A percentile compares a stretch with the other conserved stretches of the same genome.
Evolutionary conservation across 2,329 filamentous ascomycete species (phyloP).

Genomic region (Calonectria leucothoes): DNA sequence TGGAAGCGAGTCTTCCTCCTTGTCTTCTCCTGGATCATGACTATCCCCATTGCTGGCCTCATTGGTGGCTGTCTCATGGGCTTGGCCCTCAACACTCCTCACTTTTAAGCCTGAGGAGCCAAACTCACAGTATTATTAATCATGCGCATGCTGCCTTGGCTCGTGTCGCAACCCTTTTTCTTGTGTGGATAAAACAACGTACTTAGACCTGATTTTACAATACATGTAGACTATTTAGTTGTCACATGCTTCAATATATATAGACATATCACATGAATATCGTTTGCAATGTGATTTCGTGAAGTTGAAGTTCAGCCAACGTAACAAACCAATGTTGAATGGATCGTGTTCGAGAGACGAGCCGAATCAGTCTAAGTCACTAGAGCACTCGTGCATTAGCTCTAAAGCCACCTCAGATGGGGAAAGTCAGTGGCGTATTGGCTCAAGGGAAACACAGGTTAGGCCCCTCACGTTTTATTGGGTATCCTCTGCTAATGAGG

Average conservation of each 20-base stretch:
- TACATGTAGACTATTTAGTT: background rate
- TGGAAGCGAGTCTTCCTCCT: constrained; percentile 78
- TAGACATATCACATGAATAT: background rate
- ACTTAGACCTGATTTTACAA: background rate
- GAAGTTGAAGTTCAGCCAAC: background rate
- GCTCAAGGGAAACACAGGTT: too few relatives aligned
- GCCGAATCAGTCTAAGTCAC: too few relatives aligned
- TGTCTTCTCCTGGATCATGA: constrained; percentile 69
- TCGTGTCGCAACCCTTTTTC: background rate
- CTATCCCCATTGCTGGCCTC: constrained; percentile 55
- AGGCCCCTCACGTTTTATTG: too few relatives aligned
- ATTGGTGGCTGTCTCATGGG: constrained; percentile 56
- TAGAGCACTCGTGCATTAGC: too few relatives aligned
- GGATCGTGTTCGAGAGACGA: background rate
- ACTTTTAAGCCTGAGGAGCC: constrained; percentile 41
- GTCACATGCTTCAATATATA: background rate
- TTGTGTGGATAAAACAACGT: background rate
- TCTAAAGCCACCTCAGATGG: too few relatives aligned
- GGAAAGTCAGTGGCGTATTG: too few relatives aligned
- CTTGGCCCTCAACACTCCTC: constrained; percentile 54
- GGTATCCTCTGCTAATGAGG: too few relatives aligned
- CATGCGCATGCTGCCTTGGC: background rate
- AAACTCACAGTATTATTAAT: constrained; percentile 6
- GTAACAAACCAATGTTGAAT: background rate
- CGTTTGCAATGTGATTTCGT: background rate